These are phyloP conservation scores for Cercospora sp. DNA, from an alignment of 2,329 filamentous ascomycete species.

Conservation along the genomic window DNA sequence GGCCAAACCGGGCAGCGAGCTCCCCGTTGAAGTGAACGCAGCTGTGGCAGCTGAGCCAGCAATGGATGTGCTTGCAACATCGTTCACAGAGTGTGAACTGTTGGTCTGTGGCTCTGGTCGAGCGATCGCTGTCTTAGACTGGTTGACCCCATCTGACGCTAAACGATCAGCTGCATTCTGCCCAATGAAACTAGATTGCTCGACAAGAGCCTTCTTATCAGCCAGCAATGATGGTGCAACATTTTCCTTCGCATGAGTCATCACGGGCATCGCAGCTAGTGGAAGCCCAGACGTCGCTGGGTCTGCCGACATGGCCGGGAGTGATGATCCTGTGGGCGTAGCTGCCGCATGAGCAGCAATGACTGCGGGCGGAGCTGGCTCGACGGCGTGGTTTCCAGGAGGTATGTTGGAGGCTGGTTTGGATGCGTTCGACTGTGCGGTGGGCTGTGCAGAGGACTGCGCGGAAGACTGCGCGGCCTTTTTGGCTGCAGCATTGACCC, in stretches of 20 bases:
- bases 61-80: background rate
- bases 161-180: background rate
- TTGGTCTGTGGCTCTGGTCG: background rate
- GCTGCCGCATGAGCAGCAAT: background rate
- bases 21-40: background rate
- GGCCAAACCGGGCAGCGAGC: background rate
- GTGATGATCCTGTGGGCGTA: background rate
- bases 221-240: background rate
- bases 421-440: background rate
- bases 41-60: background rate
- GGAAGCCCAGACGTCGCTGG: background rate
- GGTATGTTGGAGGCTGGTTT: background rate
- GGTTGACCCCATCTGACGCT: background rate
- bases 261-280: background rate
- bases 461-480: slow-evolving; percentile 29
- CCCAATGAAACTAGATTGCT: background rate
- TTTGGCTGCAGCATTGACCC: slow-evolving; percentile 38
- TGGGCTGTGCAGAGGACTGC: background rate
- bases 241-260: background rate
- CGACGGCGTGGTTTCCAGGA: background rate
- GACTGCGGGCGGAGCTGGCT: background rate
- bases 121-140: background rate
- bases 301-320: background rate
- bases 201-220: background rate
- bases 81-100: background rate